Conservation (phyloP, 306 rosid species). For the Argentina anserina region DNA sequence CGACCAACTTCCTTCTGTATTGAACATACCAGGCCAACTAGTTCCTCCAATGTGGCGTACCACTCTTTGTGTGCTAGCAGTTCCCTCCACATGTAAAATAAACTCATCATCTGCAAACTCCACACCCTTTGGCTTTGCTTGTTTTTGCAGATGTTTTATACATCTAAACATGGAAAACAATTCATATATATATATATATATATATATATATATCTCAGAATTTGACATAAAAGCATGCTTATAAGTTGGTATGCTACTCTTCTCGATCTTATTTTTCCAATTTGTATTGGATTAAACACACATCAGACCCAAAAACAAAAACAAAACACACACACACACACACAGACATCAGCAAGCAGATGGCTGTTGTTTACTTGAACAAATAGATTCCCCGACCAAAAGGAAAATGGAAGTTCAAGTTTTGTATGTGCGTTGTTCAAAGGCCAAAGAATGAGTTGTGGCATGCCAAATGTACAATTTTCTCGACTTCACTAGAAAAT, state of each 20-base stretch:
- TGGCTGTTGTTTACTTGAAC: background rate
- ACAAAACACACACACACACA: too few relatives aligned
- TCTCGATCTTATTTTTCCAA: too few relatives aligned
- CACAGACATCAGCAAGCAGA: too few relatives aligned
- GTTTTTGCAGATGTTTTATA: constrained; percentile 60
- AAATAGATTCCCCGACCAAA: background rate
- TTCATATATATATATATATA: background rate
- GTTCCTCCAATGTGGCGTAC: constrained; percentile 84
- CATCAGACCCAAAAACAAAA: too few relatives aligned
- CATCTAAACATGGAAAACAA: constrained; percentile 33
- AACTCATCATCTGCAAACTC: constrained; percentile 73
- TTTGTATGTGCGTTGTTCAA: background rate
- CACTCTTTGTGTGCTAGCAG: constrained; percentile 79
- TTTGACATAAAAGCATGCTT: too few relatives aligned
- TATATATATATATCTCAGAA: background rate
- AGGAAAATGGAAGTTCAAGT: background rate
- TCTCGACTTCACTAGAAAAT: background rate
- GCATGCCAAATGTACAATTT: background rate
- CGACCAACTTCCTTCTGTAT: background rate
- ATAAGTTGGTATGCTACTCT: background rate
- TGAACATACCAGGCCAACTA: constrained; percentile 81
- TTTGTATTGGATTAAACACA: background rate
- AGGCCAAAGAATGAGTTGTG: background rate
- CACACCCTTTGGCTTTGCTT: constrained; percentile 61
- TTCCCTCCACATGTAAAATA: constrained; percentile 88